Base-by-base conservation (phyloP, 73 alveolate species). In the Blepharisma japonicum region DNA sequence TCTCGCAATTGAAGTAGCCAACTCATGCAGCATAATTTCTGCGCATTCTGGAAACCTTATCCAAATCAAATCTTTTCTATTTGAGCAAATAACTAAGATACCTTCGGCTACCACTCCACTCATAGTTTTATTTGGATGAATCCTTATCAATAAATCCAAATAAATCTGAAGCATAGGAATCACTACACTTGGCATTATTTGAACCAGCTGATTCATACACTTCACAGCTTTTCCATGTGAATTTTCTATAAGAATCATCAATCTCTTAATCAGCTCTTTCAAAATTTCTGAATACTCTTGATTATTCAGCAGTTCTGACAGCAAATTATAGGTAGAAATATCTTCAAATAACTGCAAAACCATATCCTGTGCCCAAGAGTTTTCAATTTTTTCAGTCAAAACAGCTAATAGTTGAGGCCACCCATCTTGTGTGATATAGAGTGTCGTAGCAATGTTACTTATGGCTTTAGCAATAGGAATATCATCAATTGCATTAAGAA, bases 271-370 rank as follows among this genome's bases (percentile, higher is more conserved):
- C 14, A 61, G 14, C 39, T n/a, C 11, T 9, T 14, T 61, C 18
- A 61, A 9, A 25, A 61, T 39, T 25, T 61, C 49, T 61, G 74
- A 61, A 25, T 61, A 61, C 74, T 61, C 74, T 8, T 8, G 46
- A 2, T 48, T 25, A 61, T 39, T 61, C 39, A 61, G 74, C 23
- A 25, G 23, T 2, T 61, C 14, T 14, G 74, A n/a, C 2, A 61
- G 74, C 23, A 39, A n/a, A 25, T 11, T 18, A 61, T 61, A 61
- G 5, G 49, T 61, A 39, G n/a, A 9, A 20, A 61, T 61, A 39
- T 61, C 74, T 61, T 61, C 74, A 25, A 61, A 61, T 20, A 61
- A n/a, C 2, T 20, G 50, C 14, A 8, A 2, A 0, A 0, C n/a
- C 14, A 61, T 11, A 11, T 18, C 47, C 47, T 14, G 23, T 14